A percentile compares a stretch with the other conserved stretches of the same genome.
Evolutionary conservation across 305 asterid species (phyloP).

Genomic region (Solanum hybrid): DNA sequence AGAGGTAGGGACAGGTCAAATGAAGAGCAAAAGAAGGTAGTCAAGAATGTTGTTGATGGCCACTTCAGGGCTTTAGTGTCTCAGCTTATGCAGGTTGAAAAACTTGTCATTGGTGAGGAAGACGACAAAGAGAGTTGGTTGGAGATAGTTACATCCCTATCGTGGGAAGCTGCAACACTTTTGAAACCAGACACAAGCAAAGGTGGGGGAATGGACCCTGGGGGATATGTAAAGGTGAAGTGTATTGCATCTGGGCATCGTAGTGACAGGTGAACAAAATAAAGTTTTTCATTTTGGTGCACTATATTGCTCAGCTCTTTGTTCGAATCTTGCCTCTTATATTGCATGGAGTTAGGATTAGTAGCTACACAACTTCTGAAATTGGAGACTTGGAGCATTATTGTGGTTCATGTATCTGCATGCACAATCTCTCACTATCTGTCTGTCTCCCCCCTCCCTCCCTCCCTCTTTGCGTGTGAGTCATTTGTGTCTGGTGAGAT

Average conservation of each 20-base stretch:
- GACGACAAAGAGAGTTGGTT: conserved; percentile 80
- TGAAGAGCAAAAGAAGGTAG: conserved; percentile 71
- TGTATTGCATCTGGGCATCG: conserved; percentile 88
- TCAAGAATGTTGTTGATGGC: conserved; percentile 84
- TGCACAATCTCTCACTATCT: neutral
- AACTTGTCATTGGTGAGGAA: conserved; percentile 64
- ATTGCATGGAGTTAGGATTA: neutral
- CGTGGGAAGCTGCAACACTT: conserved; percentile 95
- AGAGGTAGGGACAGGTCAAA: conserved; percentile 71
- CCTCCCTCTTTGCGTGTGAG: neutral
- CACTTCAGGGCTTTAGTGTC: conserved; percentile 91
- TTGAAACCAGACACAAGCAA: conserved; percentile 89
- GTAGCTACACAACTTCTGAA: neutral
- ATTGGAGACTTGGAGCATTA: neutral
- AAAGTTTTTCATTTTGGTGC: conserved; percentile 9
- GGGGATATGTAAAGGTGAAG: conserved; percentile 88
- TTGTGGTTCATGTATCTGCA: neutral
- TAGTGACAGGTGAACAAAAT: conserved; percentile 57
- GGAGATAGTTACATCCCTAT: conserved; percentile 76
- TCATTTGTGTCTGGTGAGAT: neutral
- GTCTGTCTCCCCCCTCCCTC: neutral
- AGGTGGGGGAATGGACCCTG: conserved; percentile 98
- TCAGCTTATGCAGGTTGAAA: conserved; percentile 94
- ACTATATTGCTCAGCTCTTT: neutral
- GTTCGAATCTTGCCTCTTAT: neutral